phyloP scores from a whole-genome alignment of 2,329 filamentous ascomycete genomes.

The Emmonsiellopsis sp. region DNA sequence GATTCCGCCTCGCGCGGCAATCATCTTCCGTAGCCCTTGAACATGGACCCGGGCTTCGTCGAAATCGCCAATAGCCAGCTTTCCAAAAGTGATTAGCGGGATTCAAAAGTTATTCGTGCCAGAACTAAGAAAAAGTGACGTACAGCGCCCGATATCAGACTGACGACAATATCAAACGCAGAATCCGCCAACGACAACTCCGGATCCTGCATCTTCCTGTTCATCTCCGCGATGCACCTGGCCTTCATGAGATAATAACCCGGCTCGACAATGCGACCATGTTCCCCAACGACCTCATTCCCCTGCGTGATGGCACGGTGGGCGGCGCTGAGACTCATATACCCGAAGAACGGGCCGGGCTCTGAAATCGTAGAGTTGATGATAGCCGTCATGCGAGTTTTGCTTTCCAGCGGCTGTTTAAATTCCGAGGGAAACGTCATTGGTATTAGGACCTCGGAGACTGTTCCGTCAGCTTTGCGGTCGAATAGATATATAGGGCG shows the following conservation, averaged over 20 bases:
- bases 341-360: slow-evolving; percentile 28
- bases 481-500: neutral
- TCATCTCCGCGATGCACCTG: slow-evolving; percentile 25
- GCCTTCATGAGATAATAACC: slow-evolving; percentile 31
- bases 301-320: slow-evolving; percentile 26
- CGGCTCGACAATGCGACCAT: slow-evolving; percentile 19
- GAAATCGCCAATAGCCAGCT: slow-evolving; percentile 30
- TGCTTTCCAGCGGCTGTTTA: slow-evolving; percentile 14
- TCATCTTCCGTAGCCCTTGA: slow-evolving; percentile 27
- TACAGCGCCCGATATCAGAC: slow-evolving; percentile 28
- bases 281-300: slow-evolving; percentile 14
- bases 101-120: neutral
- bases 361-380: slow-evolving; percentile 25
- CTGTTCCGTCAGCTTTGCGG: slow-evolving; percentile 10
- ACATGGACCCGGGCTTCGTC: slow-evolving; percentile 31
- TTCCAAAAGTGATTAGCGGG: neutral
- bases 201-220: slow-evolving; percentile 21
- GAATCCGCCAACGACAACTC: slow-evolving; percentile 19
- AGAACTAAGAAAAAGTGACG: slow-evolving; percentile 2
- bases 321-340: slow-evolving; percentile 31
- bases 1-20: slow-evolving; percentile 28
- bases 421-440: slow-evolving; percentile 29
- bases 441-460: slow-evolving; percentile 27
- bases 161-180: slow-evolving; percentile 29
- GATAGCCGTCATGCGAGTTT: slow-evolving; percentile 21